Evolutionary conservation across 1,284 basidiomycete species (phyloP).

Genomic region (Leccinum pseudoinsigne): DNA sequence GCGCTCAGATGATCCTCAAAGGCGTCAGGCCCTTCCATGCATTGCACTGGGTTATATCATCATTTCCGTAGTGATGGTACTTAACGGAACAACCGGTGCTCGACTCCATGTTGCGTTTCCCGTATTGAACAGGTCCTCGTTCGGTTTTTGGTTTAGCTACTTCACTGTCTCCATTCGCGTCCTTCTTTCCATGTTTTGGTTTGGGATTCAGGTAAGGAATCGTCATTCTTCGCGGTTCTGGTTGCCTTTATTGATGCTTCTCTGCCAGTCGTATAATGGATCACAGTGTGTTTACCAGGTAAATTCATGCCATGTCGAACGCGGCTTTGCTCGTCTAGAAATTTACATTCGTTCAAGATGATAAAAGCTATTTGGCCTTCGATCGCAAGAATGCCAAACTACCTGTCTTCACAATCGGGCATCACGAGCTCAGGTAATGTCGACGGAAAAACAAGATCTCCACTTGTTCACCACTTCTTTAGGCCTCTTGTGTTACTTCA

Average conservation of each 20-base stretch:
- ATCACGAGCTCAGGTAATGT: conserved; percentile 53
- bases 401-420: conserved; percentile 47
- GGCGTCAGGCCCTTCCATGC: conserved; percentile 51
- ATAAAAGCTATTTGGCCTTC: conserved; percentile 69
- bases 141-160: conserved; percentile 65
- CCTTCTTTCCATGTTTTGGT: conserved; percentile 63
- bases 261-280: conserved; percentile 26
- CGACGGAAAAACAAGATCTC: neutral
- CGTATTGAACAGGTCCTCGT: conserved; percentile 60
- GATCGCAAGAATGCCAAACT: conserved; percentile 55
- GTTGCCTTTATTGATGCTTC: conserved; percentile 1
- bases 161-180: conserved; percentile 63
- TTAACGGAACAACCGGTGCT: conserved; percentile 61
- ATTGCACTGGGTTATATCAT: conserved; percentile 48
- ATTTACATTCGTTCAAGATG: conserved; percentile 39
- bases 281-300: conserved; percentile 35
- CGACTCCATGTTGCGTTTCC: conserved; percentile 64
- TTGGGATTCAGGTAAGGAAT: conserved; percentile 45
- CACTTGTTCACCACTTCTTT: conserved; percentile 6
- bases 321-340: neutral
- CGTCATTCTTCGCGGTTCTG: neutral
- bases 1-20: conserved; percentile 20
- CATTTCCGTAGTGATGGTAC: conserved; percentile 47
- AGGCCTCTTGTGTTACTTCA: conserved; percentile 59
- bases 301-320: neutral